A percentile compares a stretch with the other conserved stretches of the same genome.
Conservation (phyloP, 176 grass and related monocot species). For the Triticum aestivum region IWGSC_CS_RefSeq_v2.1 NC_057810.1:140150699-140151198, state of each 20-base stretch:
- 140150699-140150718: too few relatives aligned
- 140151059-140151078: constrained; percentile 52
- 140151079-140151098: constrained; percentile 44
- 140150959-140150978: constrained; percentile 25
- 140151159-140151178: constrained; percentile 85
- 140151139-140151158: constrained; percentile 67
- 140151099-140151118: constrained; percentile 93
- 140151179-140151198: constrained; percentile 77
- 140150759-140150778: too few relatives aligned
- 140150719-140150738: too few relatives aligned
- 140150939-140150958: constrained; percentile 42
- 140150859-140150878: constrained; percentile 33
- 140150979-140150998: constrained; percentile 26
- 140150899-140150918: constrained; percentile 73
- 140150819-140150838: neutral
- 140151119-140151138: constrained; percentile 65
- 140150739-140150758: too few relatives aligned
- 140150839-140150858: constrained; percentile 36
- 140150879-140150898: constrained; percentile 32
- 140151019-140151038: constrained; percentile 12
- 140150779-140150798: too few relatives aligned
- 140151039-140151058: constrained; percentile 66
- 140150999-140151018: constrained; percentile 10
- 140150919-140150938: constrained; percentile 62
- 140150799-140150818: too few relatives aligned